Conservation (phyloP, 1,284 basidiomycete genomes). For the Ustilago bromivora region DNA sequence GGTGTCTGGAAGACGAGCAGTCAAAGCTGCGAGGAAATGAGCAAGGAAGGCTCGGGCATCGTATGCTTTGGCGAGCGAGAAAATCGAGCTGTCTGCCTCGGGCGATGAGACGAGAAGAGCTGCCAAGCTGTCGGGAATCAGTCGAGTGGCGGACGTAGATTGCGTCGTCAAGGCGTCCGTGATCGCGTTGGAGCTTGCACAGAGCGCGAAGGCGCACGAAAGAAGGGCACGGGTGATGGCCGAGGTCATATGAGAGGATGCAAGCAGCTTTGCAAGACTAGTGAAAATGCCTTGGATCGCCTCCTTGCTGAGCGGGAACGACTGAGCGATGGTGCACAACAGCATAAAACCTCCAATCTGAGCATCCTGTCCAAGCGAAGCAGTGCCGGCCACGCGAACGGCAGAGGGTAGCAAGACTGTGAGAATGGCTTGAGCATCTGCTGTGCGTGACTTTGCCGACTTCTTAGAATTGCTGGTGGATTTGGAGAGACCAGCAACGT, state of each 20-base stretch:
- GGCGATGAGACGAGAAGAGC: conserved; percentile 36
- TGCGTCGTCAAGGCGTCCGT: conserved; percentile 29
- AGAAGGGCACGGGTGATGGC: conserved; percentile 46
- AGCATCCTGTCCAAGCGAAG: conserved; percentile 50
- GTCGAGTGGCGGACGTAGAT: conserved; percentile 27
- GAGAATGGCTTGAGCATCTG: conserved; percentile 60
- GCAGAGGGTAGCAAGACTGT: conserved; percentile 69
- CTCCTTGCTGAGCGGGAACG: conserved; percentile 57
- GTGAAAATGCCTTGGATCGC: conserved; percentile 57
- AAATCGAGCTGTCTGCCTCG: conserved; percentile 28
- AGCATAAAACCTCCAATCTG: conserved; percentile 61
- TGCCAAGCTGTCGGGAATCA: conserved; percentile 47
- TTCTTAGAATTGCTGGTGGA: conserved; percentile 53
- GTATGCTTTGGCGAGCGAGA: conserved; percentile 33
- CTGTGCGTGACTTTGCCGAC: conserved; percentile 40
- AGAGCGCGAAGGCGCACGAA: conserved; percentile 56
- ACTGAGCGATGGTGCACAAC: conserved; percentile 58
- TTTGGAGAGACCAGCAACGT: conserved; percentile 52
- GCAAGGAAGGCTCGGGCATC: conserved; percentile 52
- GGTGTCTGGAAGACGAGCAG: conserved; percentile 28
- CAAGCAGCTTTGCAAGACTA: conserved; percentile 42
- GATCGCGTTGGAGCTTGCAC: conserved; percentile 41
- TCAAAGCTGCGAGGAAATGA: conserved; percentile 47
- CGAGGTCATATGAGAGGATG: conserved; percentile 16
- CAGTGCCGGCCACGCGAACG: conserved; percentile 46